phyloP scores from a whole-genome alignment of 768 basidiomycete species.

The Royoungia palumana region DNA sequence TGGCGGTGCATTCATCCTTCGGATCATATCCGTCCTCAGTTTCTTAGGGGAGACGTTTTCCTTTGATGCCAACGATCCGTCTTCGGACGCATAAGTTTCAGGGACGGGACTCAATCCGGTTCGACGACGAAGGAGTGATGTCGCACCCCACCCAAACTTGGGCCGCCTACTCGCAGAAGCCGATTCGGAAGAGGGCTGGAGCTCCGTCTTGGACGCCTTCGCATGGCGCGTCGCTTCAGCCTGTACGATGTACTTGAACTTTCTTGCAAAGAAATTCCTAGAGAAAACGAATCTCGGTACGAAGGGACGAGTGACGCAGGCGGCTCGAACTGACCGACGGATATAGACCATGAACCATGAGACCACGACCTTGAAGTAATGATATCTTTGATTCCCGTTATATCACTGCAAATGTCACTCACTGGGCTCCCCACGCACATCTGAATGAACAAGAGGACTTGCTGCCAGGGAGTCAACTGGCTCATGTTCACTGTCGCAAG shows the following conservation, averaged over 20 bases:
- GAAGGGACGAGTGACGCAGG: too few relatives aligned
- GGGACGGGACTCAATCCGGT: slow-evolving; percentile 24
- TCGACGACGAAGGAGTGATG: slow-evolving; percentile 33
- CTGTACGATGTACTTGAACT: slow-evolving; percentile 59
- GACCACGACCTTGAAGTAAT: slow-evolving; percentile 54
- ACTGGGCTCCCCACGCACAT: slow-evolving; percentile 79
- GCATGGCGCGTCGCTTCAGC: slow-evolving; percentile 36
- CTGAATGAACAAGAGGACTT: slow-evolving; percentile 66
- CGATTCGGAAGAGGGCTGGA: slow-evolving; percentile 19
- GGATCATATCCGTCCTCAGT: slow-evolving; percentile 73
- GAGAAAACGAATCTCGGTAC: neutral
- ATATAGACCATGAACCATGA: slow-evolving; percentile 84
- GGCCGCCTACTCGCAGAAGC: slow-evolving; percentile 12
- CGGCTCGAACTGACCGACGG: slow-evolving; percentile 48
- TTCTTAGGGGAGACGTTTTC: slow-evolving; percentile 28
- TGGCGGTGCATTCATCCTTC: slow-evolving; percentile 64
- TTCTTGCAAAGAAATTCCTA: slow-evolving; percentile 69
- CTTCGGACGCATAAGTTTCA: slow-evolving; percentile 20
- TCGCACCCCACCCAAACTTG: slow-evolving; percentile 27
- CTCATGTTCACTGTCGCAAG: slow-evolving; percentile 68
- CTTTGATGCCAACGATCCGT: slow-evolving; percentile 10
- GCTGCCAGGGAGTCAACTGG: slow-evolving; percentile 65
- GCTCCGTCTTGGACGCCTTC: slow-evolving; percentile 14
- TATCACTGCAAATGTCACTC: slow-evolving; percentile 26
- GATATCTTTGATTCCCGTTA: neutral